Evolutionary conservation across 2,329 filamentous ascomycete genomes (phyloP).

Genomic region (Thielaviopsis punctulata): DNA sequence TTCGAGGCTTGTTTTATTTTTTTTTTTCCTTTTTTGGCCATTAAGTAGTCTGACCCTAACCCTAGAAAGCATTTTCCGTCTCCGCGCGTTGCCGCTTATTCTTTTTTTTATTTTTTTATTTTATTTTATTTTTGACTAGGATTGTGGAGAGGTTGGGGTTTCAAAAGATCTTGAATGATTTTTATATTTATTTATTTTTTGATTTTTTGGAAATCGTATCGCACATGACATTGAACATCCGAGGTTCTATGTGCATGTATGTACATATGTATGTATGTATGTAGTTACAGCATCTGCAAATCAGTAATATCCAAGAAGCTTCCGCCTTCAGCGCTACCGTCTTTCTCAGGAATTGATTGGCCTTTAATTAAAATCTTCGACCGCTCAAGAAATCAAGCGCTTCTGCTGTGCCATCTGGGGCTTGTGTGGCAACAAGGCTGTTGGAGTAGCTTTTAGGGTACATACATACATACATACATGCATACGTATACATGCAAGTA

Average conservation of each 20-base stretch:
- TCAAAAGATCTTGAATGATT: not conserved
- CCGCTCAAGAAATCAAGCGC: not conserved
- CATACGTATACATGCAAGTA: not conserved
- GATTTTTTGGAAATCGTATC: not conserved
- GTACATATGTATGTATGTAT: too few relatives aligned
- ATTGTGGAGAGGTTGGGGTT: not conserved
- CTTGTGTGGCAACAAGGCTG: not conserved
- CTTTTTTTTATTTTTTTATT: not conserved
- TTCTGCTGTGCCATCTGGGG: not conserved
- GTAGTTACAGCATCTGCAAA: too few relatives aligned
- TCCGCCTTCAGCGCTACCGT: too few relatives aligned
- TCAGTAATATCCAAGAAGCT: too few relatives aligned
- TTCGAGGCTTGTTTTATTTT: not conserved
- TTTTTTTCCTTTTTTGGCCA: slow-evolving; percentile 1
- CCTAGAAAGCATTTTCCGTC: too few relatives aligned
- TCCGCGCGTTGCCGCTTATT: too few relatives aligned
- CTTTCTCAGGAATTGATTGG: too few relatives aligned
- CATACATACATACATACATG: not conserved
- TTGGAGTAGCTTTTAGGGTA: not conserved
- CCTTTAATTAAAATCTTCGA: too few relatives aligned
- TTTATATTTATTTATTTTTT: not conserved
- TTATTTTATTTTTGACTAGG: not conserved
- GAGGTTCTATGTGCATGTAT: too few relatives aligned
- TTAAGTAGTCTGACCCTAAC: too few relatives aligned
- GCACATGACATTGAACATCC: too few relatives aligned